These are phyloP conservation scores for Colletotrichum noveboracense DNA, from an alignment of 2,329 filamentous ascomycete genomes.

Conservation along the genomic window DNA sequence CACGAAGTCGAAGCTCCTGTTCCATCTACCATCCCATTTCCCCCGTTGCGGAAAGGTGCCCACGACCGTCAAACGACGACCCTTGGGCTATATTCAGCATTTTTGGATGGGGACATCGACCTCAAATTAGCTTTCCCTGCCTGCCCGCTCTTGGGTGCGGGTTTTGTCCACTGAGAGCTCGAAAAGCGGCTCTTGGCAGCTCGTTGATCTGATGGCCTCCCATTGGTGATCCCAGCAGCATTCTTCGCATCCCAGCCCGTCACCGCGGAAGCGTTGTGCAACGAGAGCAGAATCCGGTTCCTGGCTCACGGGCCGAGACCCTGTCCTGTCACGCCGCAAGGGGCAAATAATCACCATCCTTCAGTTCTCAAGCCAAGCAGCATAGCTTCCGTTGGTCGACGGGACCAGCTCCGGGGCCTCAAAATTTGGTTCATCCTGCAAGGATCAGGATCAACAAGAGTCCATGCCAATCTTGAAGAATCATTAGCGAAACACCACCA, in stretches of 20 bases:
- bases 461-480: not conserved
- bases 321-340: not conserved
- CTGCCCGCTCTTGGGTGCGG: not conserved
- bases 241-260: conserved; percentile 10
- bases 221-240: not conserved
- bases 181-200: not conserved
- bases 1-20: conserved; percentile 3
- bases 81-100: conserved; percentile 16
- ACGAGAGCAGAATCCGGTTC: not conserved
- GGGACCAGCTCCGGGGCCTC: not conserved
- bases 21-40: not conserved
- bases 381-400: not conserved
- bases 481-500: not conserved
- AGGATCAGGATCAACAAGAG: not conserved
- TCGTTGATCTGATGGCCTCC: not conserved
- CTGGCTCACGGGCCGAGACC: not conserved
- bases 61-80: not conserved
- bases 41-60: not conserved
- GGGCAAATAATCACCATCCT: not conserved
- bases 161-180: conserved; percentile 7
- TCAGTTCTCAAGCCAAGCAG: not conserved
- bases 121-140: conserved; percentile 3
- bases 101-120: conserved; percentile 3
- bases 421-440: not conserved
- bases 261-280: conserved; percentile 5